These are phyloP conservation scores for Calamus simplicifolius DNA, from an alignment of 176 grass and related monocot species.

Conservation along the genomic window DNA sequence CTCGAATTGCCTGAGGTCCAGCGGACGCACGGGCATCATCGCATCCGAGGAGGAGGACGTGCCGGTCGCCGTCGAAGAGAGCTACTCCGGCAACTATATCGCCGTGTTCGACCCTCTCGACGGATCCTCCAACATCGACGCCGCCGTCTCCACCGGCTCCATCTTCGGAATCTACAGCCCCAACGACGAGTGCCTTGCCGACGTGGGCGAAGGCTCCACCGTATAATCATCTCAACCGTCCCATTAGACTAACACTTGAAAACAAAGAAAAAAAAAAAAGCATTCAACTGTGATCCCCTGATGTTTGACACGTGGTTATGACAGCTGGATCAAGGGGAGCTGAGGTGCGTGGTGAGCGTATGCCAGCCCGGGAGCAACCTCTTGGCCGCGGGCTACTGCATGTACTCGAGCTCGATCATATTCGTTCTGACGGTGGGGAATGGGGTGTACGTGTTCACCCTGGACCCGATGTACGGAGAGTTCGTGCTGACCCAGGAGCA, in stretches of 20 bases:
- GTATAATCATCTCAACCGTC: constrained; percentile 14
- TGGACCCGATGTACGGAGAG: constrained; percentile 98
- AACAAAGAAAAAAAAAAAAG: no score
- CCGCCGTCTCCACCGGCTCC: constrained; percentile 93
- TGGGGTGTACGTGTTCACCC: constrained; percentile 90
- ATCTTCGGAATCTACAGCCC: constrained; percentile 98
- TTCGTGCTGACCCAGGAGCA: constrained; percentile 95
- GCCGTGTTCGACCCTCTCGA: constrained; percentile 96
- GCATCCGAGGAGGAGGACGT: constrained; percentile 98
- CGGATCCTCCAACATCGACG: constrained; percentile 98
- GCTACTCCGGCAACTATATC: constrained; percentile 97
- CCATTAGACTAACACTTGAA: no score
- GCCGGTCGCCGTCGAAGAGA: constrained; percentile 87
- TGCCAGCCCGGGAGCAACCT: constrained; percentile 96
- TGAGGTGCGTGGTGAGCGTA: constrained; percentile 93
- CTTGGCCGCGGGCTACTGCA: constrained; percentile 90
- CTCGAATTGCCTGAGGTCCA: constrained; percentile 87
- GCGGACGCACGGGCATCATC: constrained; percentile 89
- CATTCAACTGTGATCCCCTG: no score
- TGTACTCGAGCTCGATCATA: constrained; percentile 99
- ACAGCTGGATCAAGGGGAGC: constrained; percentile 59
- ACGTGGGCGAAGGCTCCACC: constrained; percentile 26
- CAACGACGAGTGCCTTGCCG: constrained; percentile 84
- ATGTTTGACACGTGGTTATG: background rate
- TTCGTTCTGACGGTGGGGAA: constrained; percentile 91